Percentiles rank a stretch among this genome's conserved stretches.
Evolutionary conservation across 352 stramenopile genomes (phyloP).

Genomic region (Phytophthora crassamura): DNA sequence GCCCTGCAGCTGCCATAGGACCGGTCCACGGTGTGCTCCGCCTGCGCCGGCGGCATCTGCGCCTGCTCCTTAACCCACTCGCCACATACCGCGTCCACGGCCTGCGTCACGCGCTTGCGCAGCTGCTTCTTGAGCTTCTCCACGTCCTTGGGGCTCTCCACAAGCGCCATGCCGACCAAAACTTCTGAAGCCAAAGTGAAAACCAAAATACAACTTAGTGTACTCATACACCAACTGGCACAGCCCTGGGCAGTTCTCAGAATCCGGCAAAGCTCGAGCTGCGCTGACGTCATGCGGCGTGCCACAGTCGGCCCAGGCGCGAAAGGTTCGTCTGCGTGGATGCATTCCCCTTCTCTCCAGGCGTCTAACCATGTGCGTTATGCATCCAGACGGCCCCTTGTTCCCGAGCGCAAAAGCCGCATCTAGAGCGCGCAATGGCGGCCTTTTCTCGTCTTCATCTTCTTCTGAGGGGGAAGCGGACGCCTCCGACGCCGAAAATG

Average conservation of each 20-base stretch:
- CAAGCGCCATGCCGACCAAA: conserved; percentile 13
- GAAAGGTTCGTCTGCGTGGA: conserved; percentile 24
- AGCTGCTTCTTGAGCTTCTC: conserved; percentile 35
- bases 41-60: conserved; percentile 7
- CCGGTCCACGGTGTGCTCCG: conserved; percentile 44
- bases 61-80: conserved; percentile 38
- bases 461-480: conserved; percentile 39
- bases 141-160: conserved; percentile 1
- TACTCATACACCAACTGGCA: neutral
- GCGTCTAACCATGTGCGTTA: neutral
- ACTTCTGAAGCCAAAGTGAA: neutral
- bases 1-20: conserved; percentile 58
- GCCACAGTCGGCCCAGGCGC: conserved; percentile 23
- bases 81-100: conserved; percentile 52
- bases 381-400: conserved; percentile 20
- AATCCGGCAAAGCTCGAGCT: conserved; percentile 21
- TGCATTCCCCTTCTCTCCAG: neutral
- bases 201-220: neutral
- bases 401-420: conserved; percentile 24
- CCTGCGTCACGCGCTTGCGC: conserved; percentile 46
- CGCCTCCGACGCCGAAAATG: conserved; percentile 26
- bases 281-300: conserved; percentile 41
- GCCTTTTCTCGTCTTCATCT: conserved; percentile 49
- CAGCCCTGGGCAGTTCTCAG: conserved; percentile 20
- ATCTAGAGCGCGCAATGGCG: conserved; percentile 35